A percentile compares a stretch with the other conserved stretches of the same genome.
These are phyloP conservation scores for Dichotomocladium elegans DNA, from an alignment of 371 early-diverging fungal species.

Conservation along the genomic window DNA sequence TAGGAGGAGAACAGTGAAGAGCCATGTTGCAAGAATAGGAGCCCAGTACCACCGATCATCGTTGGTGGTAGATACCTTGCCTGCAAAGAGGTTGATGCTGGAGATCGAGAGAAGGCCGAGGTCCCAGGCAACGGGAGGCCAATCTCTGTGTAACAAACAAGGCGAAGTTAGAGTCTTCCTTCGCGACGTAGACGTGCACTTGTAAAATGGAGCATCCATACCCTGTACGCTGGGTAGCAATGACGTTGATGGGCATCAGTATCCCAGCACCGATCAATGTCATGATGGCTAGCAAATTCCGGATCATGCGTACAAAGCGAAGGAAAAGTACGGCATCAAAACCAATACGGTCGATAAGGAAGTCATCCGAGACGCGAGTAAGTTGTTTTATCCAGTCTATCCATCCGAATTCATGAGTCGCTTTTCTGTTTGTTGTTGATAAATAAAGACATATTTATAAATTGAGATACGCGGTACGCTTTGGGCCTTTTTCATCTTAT, in stretches of 20 bases:
- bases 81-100: constrained; percentile 28
- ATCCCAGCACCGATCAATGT: constrained; percentile 56
- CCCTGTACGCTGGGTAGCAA: constrained; percentile 46
- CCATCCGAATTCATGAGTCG: constrained; percentile 29
- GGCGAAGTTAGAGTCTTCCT: too few relatives aligned
- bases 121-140: constrained; percentile 38
- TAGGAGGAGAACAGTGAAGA: constrained; percentile 45
- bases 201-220: constrained; percentile 4
- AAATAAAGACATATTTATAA: neutral
- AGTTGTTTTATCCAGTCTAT: constrained; percentile 69
- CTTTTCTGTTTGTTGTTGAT: constrained; percentile 25
- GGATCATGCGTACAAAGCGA: constrained; percentile 63
- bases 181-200: too few relatives aligned
- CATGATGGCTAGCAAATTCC: constrained; percentile 51
- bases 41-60: constrained; percentile 50
- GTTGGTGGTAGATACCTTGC: constrained; percentile 15
- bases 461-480: neutral
- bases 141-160: constrained; percentile 35
- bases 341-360: constrained; percentile 63
- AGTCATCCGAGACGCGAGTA: constrained; percentile 52
- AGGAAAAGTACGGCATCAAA: constrained; percentile 78
- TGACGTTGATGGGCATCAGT: constrained; percentile 61
- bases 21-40: constrained; percentile 54
- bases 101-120: constrained; percentile 35
- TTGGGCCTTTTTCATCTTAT: neutral